Evolutionary conservation across 108 stramenopile genomes (phyloP).

Genomic region (Aureococcus anophagefferens): DNA sequence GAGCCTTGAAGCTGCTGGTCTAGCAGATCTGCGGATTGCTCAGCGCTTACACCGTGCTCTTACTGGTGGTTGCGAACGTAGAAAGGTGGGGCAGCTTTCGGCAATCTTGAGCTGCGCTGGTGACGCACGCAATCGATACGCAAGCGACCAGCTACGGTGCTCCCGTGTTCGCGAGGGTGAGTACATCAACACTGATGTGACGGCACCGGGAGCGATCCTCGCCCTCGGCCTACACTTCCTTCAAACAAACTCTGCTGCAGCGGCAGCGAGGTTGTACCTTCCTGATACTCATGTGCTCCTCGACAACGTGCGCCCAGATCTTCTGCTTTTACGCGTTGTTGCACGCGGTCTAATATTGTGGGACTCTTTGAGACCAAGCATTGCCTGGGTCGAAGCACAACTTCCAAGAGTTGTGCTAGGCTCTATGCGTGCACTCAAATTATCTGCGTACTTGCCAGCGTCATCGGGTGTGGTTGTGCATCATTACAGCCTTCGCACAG

Average conservation of each 20-base stretch:
- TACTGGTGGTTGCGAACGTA: constrained; percentile 53
- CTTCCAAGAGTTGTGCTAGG: too few relatives aligned
- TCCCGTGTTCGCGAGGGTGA: constrained; percentile 74
- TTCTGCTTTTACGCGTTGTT: constrained; percentile 76
- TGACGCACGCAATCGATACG: too few relatives aligned
- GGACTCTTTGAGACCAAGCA: constrained; percentile 65
- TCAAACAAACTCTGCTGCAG: constrained; percentile 31
- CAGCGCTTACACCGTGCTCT: constrained; percentile 77
- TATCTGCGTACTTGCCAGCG: too few relatives aligned
- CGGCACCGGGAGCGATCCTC: constrained; percentile 84
- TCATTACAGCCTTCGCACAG: too few relatives aligned
- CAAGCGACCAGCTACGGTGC: constrained; percentile 41
- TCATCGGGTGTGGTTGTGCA: too few relatives aligned
- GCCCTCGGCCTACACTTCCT: constrained; percentile 85
- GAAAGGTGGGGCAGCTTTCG: neutral
- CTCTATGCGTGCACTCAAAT: too few relatives aligned
- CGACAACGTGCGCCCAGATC: constrained; percentile 83
- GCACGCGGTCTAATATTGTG: constrained; percentile 82
- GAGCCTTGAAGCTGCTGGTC: neutral
- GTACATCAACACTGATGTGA: constrained; percentile 80
- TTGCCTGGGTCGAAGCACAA: constrained; percentile 67
- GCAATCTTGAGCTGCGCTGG: too few relatives aligned
- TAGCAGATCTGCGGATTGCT: constrained; percentile 75
- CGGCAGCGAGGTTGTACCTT: constrained; percentile 62
- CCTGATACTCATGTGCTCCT: constrained; percentile 85